Evolutionary conservation across 768 basidiomycete genomes (phyloP), one percentile per base, ranked within the genome.

Genomic region (Suillus subluteus): DNA sequence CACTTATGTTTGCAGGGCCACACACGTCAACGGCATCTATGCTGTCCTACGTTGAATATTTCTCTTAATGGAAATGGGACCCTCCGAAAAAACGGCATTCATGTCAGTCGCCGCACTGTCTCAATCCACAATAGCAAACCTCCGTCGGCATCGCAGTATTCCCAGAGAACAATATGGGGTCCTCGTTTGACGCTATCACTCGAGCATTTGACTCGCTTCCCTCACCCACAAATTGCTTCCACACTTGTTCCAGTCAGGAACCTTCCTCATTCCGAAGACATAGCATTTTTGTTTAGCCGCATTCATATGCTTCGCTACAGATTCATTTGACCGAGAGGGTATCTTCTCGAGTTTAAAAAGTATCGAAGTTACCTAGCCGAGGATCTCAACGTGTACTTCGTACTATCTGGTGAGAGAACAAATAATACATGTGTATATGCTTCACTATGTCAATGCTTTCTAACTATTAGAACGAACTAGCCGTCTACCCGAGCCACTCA

Each of bases 1-100:
- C 79, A 99, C 98, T 40, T 84, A 95, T 58, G 98, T 99, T 76
- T 99, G 65, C 98, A 99, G 79, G 97, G 96, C 8, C 97, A 99
- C 80, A 92, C 94, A 82, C 9, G 30, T 55, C 54, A 55, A 55
- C 54, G 54, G 54, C 54, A 55, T 55, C 2, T 30, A 18, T 55
- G 54, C 16, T 35, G 54, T 21, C 30, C 54, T 55, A 11, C 9
- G 18, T 55, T 9, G 30, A 55, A 30, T 21, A 55, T 9, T 11
- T 55, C 54, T 55, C 18, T 55, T 30, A 55, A 55, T 55, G 54
- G 54, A 52, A 55, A 35, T 32, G 54, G 54, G 30, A 32, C 30
- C 52, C 52, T 30, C 40, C 52, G 9, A 54, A 18, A 18, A 55
- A 66, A 71, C 43, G 67, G 62, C 68, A 44, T 67, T 72, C 68